Base-by-base conservation (phyloP, 371 early-diverging fungal species). In the Rhizopus microsporus region DNA sequence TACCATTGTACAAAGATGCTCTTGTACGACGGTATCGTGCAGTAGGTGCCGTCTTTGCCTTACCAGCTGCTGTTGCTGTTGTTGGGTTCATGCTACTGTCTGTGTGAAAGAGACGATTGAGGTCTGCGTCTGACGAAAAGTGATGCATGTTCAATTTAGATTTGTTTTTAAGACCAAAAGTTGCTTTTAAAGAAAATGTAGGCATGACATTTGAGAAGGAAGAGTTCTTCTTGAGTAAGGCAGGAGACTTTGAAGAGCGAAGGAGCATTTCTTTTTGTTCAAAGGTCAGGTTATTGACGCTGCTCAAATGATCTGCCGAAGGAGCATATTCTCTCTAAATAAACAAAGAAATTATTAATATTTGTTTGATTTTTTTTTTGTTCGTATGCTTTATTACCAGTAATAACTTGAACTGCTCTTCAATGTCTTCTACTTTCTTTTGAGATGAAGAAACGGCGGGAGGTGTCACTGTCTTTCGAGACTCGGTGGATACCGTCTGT, bases 261-360 rank as follows among this genome's bases (percentile, higher is more conserved):
- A 79, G 39, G 15, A 79, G 45, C 44, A 68, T 59, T 17, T 65
- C 65, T 37, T 79, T 79, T 62, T 79, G 76, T 37, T 71, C 73
- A 10, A 69, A 60, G 8, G 76, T 68, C 30, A 79, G 58, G 5
- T 69, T 69, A 13, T 68, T 60, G 9, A 79, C 62, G 29, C 54
- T 64, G 5, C 65, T 72, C 17, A 71, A 50, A 7, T 74, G 67
- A 39, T 70, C 72, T 10, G 74, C 64, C 7, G 76, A 72, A 31
- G 76, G 62, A 10, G 72, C 76, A 62, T 75, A 75, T 51, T 75
- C 76, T 66, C 61, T 54, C 77, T 77, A 31, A 31, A 30, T 38
- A 40, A 32, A 47, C 31, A 47, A 17, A 31, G n/a, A 47, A 15
- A 48, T 38, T 12, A 46, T 48, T 23, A 29, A 12, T 29, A 37